Percentiles rank a stretch among this genome's conserved stretches.
Evolutionary conservation across 148 eudicot genomes (phyloP).

Genomic region (Talinum fruticosum): DNA sequence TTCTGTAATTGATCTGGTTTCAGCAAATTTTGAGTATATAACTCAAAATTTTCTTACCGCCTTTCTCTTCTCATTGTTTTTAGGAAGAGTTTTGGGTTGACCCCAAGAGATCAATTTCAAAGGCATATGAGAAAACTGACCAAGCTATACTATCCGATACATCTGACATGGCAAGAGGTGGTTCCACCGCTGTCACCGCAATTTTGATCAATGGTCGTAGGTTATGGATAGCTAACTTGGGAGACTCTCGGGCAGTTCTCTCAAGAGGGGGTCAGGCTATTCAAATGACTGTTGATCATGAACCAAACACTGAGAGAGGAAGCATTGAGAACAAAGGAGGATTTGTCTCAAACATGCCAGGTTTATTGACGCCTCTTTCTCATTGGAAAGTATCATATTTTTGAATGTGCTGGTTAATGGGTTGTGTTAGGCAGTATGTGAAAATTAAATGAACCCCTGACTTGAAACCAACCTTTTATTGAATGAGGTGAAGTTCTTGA

Average conservation of each 20-base stretch:
- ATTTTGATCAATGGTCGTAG: conserved; percentile 48
- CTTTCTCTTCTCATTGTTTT: conserved; percentile 5
- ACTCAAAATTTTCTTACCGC: not conserved
- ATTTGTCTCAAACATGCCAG: conserved; percentile 62
- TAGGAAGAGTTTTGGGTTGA: conserved; percentile 64
- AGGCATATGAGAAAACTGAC: conserved; percentile 58
- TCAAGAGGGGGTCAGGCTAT: conserved; percentile 50
- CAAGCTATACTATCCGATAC: conserved; percentile 42
- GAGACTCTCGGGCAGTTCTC: conserved; percentile 59
- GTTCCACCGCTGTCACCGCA: conserved; percentile 68
- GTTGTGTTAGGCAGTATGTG: not conserved
- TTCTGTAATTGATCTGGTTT: not conserved
- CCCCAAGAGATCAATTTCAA: conserved; percentile 44
- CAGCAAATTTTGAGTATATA: not conserved
- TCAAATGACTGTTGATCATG: conserved; percentile 57
- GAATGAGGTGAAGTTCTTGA: not conserved
- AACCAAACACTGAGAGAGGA: conserved; percentile 43
- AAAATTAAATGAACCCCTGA: not conserved
- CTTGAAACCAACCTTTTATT: not conserved
- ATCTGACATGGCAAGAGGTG: conserved; percentile 48
- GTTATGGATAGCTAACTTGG: conserved; percentile 57
- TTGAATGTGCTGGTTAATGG: not conserved
- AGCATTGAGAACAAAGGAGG: conserved; percentile 60
- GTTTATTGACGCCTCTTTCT: conserved; percentile 27
- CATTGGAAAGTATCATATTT: not conserved